Base-by-base conservation (phyloP, 148 eudicot genomes). In the Bassia scoparia region DNA sequence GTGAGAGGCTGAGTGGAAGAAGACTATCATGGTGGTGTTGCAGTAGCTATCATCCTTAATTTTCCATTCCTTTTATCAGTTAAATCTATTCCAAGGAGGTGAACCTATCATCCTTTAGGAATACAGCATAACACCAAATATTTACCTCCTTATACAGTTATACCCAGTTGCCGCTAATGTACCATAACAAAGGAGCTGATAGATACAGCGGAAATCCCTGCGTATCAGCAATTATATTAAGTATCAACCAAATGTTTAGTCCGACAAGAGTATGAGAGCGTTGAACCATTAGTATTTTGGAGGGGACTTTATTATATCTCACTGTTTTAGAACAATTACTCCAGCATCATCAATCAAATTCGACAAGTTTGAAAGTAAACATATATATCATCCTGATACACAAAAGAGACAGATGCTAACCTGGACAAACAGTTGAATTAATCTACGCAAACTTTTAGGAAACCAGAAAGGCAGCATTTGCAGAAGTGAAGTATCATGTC, bases 391-490 rank as follows among this genome's bases (percentile, higher is more conserved):
- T 41, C 53, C 37, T 26, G 33, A 52, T 43, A 68, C 52, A 68
- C 50, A 43, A 52, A 67, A 23, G 50, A 24, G 38, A 70, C 41
- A 72, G 52, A 69, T 70, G 38, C 61, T 73, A 68, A 91, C 98
- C 98, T 94, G 96, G 49, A 95, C 90, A 87, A 87, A 91, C 71
- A 95, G 94, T 83, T 95, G 96, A 84, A 92, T 76, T 69, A 95
- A 78, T 83, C 97, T 88, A 79, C 96, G 82, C 53, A 91, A 81
- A 75, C 83, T 84, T 85, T 87, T 89, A 14, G 93, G 87, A 81
- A 91, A 91, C 99, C 99, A 95, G 84, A 84, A 84, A 20, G 99
- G 99, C 66, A 95, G 90, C 96, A 95, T 89, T 82, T 91, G 97
- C 54, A 88, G 78, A 64, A 95, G 89, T 79, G 99, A 89, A 64